These are phyloP conservation scores for Drosera capensis DNA, from an alignment of 148 eudicot species.

Conservation along the genomic window DNA sequence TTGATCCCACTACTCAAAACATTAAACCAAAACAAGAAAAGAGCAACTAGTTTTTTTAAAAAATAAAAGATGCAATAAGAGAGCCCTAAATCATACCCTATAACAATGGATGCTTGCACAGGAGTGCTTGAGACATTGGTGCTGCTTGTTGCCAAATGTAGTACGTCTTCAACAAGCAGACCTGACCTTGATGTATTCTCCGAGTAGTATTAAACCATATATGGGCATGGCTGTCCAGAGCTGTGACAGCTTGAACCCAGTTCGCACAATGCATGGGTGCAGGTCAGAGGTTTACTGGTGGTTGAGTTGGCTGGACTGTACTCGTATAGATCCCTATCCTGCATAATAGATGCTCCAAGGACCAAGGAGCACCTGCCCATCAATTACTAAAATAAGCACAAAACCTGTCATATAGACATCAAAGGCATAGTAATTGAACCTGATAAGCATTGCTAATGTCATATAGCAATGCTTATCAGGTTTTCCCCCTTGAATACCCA, in stretches of 20 bases:
- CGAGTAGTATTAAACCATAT: slow-evolving; percentile 41
- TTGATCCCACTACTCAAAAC: no score
- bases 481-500: no score
- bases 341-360: slow-evolving; percentile 98
- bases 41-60: background rate
- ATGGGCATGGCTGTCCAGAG: slow-evolving; percentile 60
- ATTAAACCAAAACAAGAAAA: no score
- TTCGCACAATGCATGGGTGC: slow-evolving; percentile 65
- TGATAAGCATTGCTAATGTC: background rate
- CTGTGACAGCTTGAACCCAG: slow-evolving; percentile 42
- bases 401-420: slow-evolving; percentile 33
- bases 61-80: background rate
- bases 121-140: slow-evolving; percentile 27
- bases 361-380: slow-evolving; percentile 99
- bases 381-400: slow-evolving; percentile 92
- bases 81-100: slow-evolving; percentile 37
- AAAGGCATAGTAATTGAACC: background rate
- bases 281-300: slow-evolving; percentile 52
- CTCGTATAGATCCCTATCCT: slow-evolving; percentile 80
- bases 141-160: slow-evolving; percentile 57
- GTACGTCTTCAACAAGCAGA: slow-evolving; percentile 65
- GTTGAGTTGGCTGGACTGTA: slow-evolving; percentile 59
- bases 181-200: slow-evolving; percentile 76
- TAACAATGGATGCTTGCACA: slow-evolving; percentile 46
- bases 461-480: background rate